Percentiles rank a stretch among this genome's conserved stretches.
These are phyloP conservation scores for Stephania yunnanensis DNA, from an alignment of 164 flowering plant genomes.

Conservation along the genomic window DNA sequence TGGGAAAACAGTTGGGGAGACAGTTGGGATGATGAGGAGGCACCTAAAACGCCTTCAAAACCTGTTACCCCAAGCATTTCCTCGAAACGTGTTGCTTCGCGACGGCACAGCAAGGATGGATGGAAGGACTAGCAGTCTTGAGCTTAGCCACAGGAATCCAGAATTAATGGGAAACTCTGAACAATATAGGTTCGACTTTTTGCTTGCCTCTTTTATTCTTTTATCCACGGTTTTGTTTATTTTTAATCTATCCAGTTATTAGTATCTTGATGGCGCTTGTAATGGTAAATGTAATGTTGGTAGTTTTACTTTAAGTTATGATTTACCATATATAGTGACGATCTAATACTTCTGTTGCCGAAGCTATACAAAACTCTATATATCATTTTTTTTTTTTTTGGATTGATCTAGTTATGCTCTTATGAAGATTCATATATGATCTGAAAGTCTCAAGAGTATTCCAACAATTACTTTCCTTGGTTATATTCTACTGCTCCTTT, in stretches of 20 bases:
- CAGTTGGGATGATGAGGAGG: conserved; percentile 78
- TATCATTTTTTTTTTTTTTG: too few relatives aligned
- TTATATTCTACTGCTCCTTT: too few relatives aligned
- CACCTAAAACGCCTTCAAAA: conserved; percentile 50
- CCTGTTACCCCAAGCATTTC: conserved; percentile 62
- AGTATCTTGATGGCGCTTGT: not conserved
- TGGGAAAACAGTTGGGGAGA: conserved; percentile 81
- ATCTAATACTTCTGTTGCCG: not conserved
- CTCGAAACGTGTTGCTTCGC: conserved; percentile 57
- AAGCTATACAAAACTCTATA: not conserved
- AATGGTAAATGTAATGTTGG: not conserved
- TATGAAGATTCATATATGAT: too few relatives aligned
- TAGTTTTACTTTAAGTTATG: not conserved
- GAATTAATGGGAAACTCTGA: not conserved
- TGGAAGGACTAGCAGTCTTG: conserved; percentile 49
- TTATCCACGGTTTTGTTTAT: not conserved
- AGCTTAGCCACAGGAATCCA: not conserved
- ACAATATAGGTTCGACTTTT: not conserved
- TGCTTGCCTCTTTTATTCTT: not conserved
- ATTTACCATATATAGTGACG: not conserved
- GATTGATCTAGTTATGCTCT: too few relatives aligned
- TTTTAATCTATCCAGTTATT: not conserved
- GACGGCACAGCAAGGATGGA: conserved; percentile 49
- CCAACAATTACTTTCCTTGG: too few relatives aligned
- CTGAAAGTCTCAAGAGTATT: too few relatives aligned